phyloP scores from a whole-genome alignment of 2,329 filamentous ascomycete genomes.

The Alternaria postmessia region DNA sequence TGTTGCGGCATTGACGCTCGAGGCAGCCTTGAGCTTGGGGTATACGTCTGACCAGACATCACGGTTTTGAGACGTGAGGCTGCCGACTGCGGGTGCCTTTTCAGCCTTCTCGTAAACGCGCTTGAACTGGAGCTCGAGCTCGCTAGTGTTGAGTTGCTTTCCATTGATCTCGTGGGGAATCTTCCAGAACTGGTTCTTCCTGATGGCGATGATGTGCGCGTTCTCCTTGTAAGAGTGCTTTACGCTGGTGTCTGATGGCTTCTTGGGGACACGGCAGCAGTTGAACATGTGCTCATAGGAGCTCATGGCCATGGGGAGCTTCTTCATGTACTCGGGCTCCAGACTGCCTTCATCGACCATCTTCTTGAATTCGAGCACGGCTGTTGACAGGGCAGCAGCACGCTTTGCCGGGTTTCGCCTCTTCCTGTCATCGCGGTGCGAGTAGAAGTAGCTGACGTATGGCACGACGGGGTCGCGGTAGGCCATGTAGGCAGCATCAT shows the following conservation, averaged over 20 bases:
- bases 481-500: constrained; percentile 86
- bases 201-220: constrained; percentile 87
- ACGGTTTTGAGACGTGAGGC: constrained; percentile 89
- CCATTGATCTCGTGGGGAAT: constrained; percentile 81
- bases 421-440: constrained; percentile 89
- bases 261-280: constrained; percentile 81
- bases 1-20: constrained; percentile 77
- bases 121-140: constrained; percentile 89
- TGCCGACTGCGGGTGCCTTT: constrained; percentile 75
- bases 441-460: constrained; percentile 99
- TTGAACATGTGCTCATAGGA: constrained; percentile 99
- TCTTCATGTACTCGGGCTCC: constrained; percentile 99
- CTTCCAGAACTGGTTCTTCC: constrained; percentile 99
- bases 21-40: constrained; percentile 72
- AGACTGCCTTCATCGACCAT: constrained; percentile 82
- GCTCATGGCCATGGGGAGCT: constrained; percentile 96
- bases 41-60: constrained; percentile 85
- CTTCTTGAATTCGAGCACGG: constrained; percentile 91
- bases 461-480: constrained; percentile 97
- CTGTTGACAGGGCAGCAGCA: constrained; percentile 86
- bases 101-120: constrained; percentile 79
- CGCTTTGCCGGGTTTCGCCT: constrained; percentile 90
- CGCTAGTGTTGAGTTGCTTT: constrained; percentile 83
- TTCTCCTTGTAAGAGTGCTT: constrained; percentile 80
- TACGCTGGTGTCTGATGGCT: constrained; percentile 80